A percentile compares a stretch with the other conserved stretches of the same genome.
These are phyloP conservation scores for Candida corydali DNA, from an alignment of 805 yeast species.

Conservation along the genomic window DNA sequence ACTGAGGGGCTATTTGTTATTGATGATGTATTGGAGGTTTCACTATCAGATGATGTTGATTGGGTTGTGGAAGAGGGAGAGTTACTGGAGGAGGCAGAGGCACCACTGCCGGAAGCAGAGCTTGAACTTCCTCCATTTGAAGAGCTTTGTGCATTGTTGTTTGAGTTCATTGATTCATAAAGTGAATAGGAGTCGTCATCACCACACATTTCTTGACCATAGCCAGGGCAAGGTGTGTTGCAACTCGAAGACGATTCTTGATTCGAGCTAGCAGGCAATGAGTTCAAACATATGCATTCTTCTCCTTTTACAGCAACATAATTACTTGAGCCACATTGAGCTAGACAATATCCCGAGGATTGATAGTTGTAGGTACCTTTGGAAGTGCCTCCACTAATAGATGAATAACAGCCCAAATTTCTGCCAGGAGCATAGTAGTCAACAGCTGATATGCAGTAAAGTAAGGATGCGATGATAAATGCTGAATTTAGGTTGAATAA, in stretches of 20 bases:
- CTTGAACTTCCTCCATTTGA: not conserved
- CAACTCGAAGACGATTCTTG: slow-evolving; percentile 20
- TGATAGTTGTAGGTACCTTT: slow-evolving; percentile 54
- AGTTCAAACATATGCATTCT: slow-evolving; percentile 37
- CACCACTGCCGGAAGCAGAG: slow-evolving; percentile 8
- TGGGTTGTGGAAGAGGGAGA: slow-evolving; percentile 10
- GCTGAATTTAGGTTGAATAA: no score
- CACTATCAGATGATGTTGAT: slow-evolving; percentile 7
- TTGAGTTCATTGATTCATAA: slow-evolving; percentile 16
- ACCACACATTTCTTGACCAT: slow-evolving; percentile 34
- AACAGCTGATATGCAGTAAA: not conserved
- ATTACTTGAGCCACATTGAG: slow-evolving; percentile 43
- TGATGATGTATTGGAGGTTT: slow-evolving; percentile 10
- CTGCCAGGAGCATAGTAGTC: slow-evolving; percentile 5
- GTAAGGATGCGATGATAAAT: no score
- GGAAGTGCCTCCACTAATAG: slow-evolving; percentile 11
- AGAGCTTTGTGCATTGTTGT: not conserved
- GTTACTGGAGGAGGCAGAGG: slow-evolving; percentile 8
- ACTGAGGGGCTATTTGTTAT: no score
- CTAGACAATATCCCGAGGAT: slow-evolving; percentile 55
- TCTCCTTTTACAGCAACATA: slow-evolving; percentile 37
- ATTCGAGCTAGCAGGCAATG: slow-evolving; percentile 19
- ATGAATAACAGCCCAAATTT: slow-evolving; percentile 10
- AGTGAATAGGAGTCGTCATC: slow-evolving; percentile 30
- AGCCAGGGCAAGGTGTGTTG: slow-evolving; percentile 34